Percentiles rank a stretch among this genome's conserved stretches.
These are phyloP conservation scores for Globisporangium recalcitrans DNA, from an alignment of 352 stramenopile species.

Conservation along the genomic window DNA sequence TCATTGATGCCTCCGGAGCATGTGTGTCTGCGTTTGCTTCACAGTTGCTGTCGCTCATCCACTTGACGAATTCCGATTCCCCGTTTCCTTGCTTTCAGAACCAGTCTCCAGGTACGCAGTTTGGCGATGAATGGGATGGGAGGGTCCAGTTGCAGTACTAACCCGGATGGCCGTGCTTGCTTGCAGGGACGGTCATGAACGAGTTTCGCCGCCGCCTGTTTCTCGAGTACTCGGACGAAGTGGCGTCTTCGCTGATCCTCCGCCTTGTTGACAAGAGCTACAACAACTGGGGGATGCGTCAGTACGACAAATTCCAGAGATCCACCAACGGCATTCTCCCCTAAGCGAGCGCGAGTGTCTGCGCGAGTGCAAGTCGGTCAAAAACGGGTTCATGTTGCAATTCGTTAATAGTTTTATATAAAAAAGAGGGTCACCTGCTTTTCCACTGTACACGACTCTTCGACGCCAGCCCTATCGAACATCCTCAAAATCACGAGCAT, in stretches of 20 bases:
- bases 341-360: slow-evolving; percentile 13
- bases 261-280: slow-evolving; percentile 55
- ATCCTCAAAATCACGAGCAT: not conserved
- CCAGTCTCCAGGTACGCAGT: slow-evolving; percentile 17
- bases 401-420: slow-evolving; percentile 13
- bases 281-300: slow-evolving; percentile 58
- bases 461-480: not conserved
- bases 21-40: not conserved
- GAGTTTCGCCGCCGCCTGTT: slow-evolving; percentile 32
- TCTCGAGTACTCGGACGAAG: slow-evolving; percentile 25
- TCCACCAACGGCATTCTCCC: slow-evolving; percentile 61
- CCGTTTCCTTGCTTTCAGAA: slow-evolving; percentile 87
- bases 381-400: slow-evolving; percentile 7
- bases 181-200: slow-evolving; percentile 17
- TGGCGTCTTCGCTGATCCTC: slow-evolving; percentile 17
- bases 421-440: slow-evolving; percentile 7
- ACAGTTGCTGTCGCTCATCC: slow-evolving; percentile 80
- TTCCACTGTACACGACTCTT: slow-evolving; percentile 1
- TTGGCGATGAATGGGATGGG: not conserved
- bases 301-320: slow-evolving; percentile 72
- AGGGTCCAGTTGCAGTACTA: not conserved
- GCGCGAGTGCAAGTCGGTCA: not conserved
- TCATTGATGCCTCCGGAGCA: not conserved
- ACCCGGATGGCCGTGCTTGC: not conserved
- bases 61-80: slow-evolving; percentile 84